Percentiles rank a stretch among this genome's conserved stretches.
Evolutionary conservation across 495 filamentous ascomycete genomes (phyloP).

Genomic region (Hypoxylon perforatum): DNA sequence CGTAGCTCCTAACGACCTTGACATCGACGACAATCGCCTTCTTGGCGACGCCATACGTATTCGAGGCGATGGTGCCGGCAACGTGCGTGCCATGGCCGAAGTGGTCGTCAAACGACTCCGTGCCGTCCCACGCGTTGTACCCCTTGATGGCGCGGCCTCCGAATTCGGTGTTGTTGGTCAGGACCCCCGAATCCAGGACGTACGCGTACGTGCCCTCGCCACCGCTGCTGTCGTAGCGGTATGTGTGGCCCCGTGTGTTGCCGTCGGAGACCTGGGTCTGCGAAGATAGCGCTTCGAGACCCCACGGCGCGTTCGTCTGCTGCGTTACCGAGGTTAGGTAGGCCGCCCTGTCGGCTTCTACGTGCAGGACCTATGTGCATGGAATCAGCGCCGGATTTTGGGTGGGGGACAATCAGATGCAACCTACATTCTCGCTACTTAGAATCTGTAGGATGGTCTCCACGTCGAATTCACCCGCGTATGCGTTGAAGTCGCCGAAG

Average conservation of each 20-base stretch:
- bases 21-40: conserved; percentile 47
- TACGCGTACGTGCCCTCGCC: conserved; percentile 56
- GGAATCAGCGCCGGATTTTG: background rate
- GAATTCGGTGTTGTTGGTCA: conserved; percentile 60
- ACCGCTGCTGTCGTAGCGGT: conserved; percentile 55
- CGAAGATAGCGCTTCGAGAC: conserved; percentile 55
- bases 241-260: conserved; percentile 26
- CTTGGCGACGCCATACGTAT: conserved; percentile 52
- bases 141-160: conserved; percentile 62
- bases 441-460: conserved; percentile 51
- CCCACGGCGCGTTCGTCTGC: conserved; percentile 57
- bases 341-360: conserved; percentile 28
- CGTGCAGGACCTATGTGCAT: conserved; percentile 18
- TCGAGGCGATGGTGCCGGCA: conserved; percentile 48
- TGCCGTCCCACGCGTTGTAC: conserved; percentile 52
- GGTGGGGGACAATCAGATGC: background rate
- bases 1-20: conserved; percentile 48
- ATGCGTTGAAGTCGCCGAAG: conserved; percentile 52
- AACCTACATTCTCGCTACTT: conserved; percentile 47
- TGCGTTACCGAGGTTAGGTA: conserved; percentile 5
- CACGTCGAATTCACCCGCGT: conserved; percentile 48
- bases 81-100: conserved; percentile 54
- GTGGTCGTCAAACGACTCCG: conserved; percentile 48
- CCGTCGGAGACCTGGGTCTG: conserved; percentile 40
- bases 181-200: conserved; percentile 60